phyloP scores from a whole-genome alignment of 208 protist genomes.

The Crithidia fasciculata region DNA sequence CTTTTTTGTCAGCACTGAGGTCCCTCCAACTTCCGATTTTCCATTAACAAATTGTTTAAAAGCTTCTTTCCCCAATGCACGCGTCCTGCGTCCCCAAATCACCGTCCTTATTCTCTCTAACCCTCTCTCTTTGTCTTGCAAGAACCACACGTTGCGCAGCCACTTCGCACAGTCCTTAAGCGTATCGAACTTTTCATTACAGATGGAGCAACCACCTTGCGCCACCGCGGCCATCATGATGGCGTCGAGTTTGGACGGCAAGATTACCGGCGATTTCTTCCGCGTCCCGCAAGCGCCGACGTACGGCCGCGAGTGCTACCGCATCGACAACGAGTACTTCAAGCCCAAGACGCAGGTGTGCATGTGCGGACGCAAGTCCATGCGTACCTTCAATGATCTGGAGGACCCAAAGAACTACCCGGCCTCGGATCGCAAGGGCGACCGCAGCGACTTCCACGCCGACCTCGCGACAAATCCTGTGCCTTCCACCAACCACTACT shows the following conservation, averaged over 20 bases:
- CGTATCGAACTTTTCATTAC: too few species aligned
- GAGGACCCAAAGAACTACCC: conserved; percentile 15
- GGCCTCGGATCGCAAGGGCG: conserved; percentile 1
- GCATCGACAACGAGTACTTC: conserved; percentile 20
- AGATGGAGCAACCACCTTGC: background rate
- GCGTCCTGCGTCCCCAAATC: too few species aligned
- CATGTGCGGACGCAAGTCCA: conserved; percentile 21
- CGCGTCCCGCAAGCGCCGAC: background rate
- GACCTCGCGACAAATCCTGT: conserved; percentile 17
- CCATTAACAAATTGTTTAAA: too few species aligned
- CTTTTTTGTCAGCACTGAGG: background rate
- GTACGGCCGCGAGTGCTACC: conserved; percentile 11
- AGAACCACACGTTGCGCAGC: too few species aligned
- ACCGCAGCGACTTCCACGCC: conserved; percentile 29
- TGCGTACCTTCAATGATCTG: conserved; percentile 7
- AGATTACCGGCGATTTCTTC: conserved; percentile 11
- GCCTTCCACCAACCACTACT: conserved; percentile 15
- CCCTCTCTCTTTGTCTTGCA: too few species aligned
- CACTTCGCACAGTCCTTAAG: too few species aligned
- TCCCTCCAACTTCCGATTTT: too few species aligned
- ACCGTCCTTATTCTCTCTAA: too few species aligned
- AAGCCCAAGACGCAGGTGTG: conserved; percentile 13
- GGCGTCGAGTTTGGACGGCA: conserved; percentile 14
- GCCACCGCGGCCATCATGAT: conserved; percentile 4
- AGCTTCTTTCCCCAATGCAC: too few species aligned